These are phyloP conservation scores for Crithidia bombi DNA, from an alignment of 208 protist genomes.

Conservation along the genomic window DNA sequence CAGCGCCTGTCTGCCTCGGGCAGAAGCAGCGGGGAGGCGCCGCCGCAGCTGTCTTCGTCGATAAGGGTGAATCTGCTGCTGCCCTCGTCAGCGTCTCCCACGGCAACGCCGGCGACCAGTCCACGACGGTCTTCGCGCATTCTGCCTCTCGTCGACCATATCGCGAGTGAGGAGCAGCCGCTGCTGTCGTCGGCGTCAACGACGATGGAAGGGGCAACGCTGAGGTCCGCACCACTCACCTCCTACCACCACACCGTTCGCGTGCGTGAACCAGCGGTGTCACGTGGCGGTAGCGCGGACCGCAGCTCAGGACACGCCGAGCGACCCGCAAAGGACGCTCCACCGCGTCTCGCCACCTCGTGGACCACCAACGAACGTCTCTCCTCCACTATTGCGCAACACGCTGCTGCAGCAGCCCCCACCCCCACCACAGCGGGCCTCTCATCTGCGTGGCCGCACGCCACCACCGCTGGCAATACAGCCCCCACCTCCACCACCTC, in stretches of 20 bases:
- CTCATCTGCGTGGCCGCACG: neutral
- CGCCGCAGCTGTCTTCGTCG: too few relatives aligned
- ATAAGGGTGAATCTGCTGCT: neutral
- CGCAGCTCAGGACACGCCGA: neutral
- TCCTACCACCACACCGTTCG: neutral
- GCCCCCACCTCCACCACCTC: neutral
- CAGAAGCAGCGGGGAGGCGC: constrained; percentile 7
- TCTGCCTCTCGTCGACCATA: constrained; percentile 28
- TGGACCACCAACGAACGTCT: constrained; percentile 6
- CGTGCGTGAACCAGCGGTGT: neutral
- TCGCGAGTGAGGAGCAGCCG: constrained; percentile 12
- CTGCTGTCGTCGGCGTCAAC: constrained; percentile 4
- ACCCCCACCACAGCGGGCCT: too few relatives aligned
- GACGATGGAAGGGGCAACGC: neutral
- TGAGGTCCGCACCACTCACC: neutral
- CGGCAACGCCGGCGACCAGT: neutral
- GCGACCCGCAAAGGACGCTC: neutral
- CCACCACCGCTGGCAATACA: neutral
- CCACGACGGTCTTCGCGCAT: constrained; percentile 19
- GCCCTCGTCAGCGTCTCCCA: neutral
- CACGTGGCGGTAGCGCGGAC: neutral
- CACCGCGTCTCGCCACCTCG: neutral
- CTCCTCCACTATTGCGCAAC: constrained; percentile 4
- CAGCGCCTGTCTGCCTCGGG: constrained; percentile 11
- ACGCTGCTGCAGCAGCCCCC: constrained; percentile 3